Evolutionary conservation across 768 basidiomycete species (phyloP).

Genomic region (Chalciporus chontae): DNA sequence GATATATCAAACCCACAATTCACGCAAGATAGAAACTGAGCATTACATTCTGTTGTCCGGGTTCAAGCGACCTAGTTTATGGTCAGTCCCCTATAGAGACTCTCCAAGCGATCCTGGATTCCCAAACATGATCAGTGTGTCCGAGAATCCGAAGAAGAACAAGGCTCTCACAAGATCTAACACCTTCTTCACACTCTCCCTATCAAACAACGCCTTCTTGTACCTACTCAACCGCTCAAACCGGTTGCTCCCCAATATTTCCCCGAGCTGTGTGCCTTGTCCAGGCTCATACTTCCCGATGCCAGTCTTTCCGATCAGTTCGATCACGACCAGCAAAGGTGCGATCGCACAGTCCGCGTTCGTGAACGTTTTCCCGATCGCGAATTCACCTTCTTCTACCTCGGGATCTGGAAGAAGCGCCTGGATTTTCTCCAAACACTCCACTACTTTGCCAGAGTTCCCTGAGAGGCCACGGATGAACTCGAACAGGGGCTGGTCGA

Average conservation of each 20-base stretch:
- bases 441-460: neutral
- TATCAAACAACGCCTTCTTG: conserved; percentile 40
- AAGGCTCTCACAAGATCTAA: conserved; percentile 4
- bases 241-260: conserved; percentile 39
- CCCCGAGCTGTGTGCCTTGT: conserved; percentile 40
- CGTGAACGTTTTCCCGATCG: conserved; percentile 43
- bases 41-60: too few relatives aligned
- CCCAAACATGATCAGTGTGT: too few relatives aligned
- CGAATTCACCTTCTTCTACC: conserved; percentile 37
- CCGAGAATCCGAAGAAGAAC: neutral
- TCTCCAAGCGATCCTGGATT: too few relatives aligned
- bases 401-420: conserved; percentile 34
- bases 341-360: conserved; percentile 57
- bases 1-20: too few relatives aligned
- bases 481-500: conserved; percentile 34
- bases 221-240: conserved; percentile 50
- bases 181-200: conserved; percentile 23
- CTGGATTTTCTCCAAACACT: conserved; percentile 8
- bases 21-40: too few relatives aligned
- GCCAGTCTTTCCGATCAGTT: conserved; percentile 43
- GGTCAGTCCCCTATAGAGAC: too few relatives aligned
- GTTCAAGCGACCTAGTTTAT: too few relatives aligned
- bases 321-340: conserved; percentile 51
- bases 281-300: conserved; percentile 48
- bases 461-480: conserved; percentile 22